These are phyloP conservation scores for Alliaria petiolata DNA, from an alignment of 345 rosid species.

Conservation along the genomic window DNA sequence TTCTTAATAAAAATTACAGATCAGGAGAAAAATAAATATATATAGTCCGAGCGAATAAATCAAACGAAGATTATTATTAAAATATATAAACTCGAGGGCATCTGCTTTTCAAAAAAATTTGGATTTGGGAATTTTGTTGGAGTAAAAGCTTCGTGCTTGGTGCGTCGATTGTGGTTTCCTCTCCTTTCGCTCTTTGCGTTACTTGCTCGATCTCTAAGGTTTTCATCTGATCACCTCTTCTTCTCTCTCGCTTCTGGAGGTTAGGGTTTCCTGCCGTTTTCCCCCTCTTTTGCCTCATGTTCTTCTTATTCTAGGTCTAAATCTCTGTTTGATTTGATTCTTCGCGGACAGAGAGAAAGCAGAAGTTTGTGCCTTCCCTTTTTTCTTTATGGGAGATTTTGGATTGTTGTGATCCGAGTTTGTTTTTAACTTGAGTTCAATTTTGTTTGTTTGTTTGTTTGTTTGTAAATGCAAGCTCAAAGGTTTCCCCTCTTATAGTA, in stretches of 20 bases:
- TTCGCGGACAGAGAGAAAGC: not conserved
- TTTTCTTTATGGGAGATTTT: conserved; percentile 1
- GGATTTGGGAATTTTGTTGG: conserved; percentile 22
- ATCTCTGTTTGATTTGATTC: not conserved
- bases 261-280: conserved; percentile 11
- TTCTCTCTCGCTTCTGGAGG: conserved; percentile 15
- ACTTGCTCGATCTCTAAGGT: conserved; percentile 7
- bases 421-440: not conserved
- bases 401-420: conserved; percentile 24
- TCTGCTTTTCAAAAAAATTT: conserved; percentile 18
- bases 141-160: conserved; percentile 19
- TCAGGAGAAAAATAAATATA: not conserved
- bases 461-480: not conserved
- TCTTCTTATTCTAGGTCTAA: not conserved
- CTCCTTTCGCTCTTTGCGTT: not conserved
- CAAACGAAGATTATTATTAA: conserved; percentile 1
- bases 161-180: conserved; percentile 3
- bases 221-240: conserved; percentile 10
- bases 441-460: not conserved
- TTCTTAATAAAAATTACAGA: not conserved
- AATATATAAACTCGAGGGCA: not conserved
- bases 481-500: not conserved
- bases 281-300: not conserved
- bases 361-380: not conserved
- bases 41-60: conserved; percentile 14